Evolutionary conservation across 306 rosid genomes (phyloP), one percentile per base, ranked within the genome.

Genomic region (Lagenaria siceraria): DNA sequence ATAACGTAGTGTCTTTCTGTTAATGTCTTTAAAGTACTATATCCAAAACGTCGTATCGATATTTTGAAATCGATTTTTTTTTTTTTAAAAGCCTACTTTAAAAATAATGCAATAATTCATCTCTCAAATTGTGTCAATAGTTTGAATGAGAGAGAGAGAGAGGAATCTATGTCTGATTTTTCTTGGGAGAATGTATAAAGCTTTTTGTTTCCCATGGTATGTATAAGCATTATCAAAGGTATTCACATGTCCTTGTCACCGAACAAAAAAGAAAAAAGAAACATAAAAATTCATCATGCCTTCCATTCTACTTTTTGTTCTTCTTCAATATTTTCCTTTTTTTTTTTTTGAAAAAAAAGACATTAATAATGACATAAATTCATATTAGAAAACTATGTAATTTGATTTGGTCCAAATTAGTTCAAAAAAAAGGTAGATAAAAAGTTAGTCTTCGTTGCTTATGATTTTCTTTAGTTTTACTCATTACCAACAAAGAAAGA

Each of bases 181-280:
- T 35, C 18, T 63, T 63, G 22, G 71, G 72, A 65, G 49, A 65
- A 65, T 65, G 49, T 64, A 35, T 36, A 64, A 13, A 18, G 4
- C 19, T 42, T 68, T 22, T 40, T 21, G 4, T 25, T 42, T 21
- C 0, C 19, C 5, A 83, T 78, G 74, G 74, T 86, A 73, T 85
- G 76, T 64, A 87, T 73, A 79, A 74, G 83, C 74, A 83, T 84
- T 79, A 81, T 86, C 79, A 80, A 51, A 85, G 82, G 88, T 89
- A 90, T 90, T 91, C 91, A 89, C 87, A 89, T 85, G 96, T 82
- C 88, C 74, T 85, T 90, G 86, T 89, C 95, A 89, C 95, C 90
- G 76, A 83, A 85, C 75, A 79, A 84, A 43, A 69, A 69, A 46
- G 78, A 15, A 81, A 76, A 88, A 86, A 87, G 83, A 78, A 86